Conservation (phyloP, 139 green algal species). For the Pedinophyceae sp. region DNA sequence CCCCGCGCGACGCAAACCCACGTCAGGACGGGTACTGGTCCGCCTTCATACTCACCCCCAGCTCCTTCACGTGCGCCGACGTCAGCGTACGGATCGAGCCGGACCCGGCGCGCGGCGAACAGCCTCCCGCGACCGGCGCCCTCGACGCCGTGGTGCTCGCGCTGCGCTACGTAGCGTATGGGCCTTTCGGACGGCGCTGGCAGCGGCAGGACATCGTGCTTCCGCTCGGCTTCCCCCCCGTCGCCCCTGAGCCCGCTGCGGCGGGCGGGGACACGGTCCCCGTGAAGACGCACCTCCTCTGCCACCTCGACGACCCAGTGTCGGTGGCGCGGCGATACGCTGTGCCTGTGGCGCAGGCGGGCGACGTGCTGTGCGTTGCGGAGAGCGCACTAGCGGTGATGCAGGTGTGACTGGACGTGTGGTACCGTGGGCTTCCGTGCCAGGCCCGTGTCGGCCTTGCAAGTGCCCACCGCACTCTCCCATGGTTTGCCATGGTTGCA, state of each 20-base stretch:
- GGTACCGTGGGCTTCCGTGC: too few relatives aligned
- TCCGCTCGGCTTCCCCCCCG: neutral
- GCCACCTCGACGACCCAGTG: constrained; percentile 29
- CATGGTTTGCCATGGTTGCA: constrained; percentile 5
- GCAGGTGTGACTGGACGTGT: too few relatives aligned
- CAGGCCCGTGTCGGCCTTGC: too few relatives aligned
- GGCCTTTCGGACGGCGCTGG: neutral
- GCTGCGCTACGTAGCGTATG: constrained; percentile 2
- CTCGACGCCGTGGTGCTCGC: neutral
- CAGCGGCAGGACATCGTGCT: constrained; percentile 5
- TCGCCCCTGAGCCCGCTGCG: neutral
- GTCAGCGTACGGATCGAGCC: too few relatives aligned
- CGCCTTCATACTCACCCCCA: constrained; percentile 19
- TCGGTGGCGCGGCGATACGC: constrained; percentile 8
- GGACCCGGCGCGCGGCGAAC: too few relatives aligned
- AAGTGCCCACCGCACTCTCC: too few relatives aligned
- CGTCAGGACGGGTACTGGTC: constrained; percentile 24
- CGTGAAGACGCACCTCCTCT: constrained; percentile 30
- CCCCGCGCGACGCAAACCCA: too few relatives aligned
- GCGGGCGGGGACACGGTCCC: constrained; percentile 7
- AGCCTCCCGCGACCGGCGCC: too few relatives aligned
- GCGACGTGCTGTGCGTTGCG: constrained; percentile 9
- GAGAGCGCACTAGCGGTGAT: constrained; percentile 11
- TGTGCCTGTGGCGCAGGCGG: neutral
- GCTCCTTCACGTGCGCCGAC: constrained; percentile 1